Base-by-base conservation (phyloP, 768 basidiomycete species). In the Dacryopinax spathularia region DNA sequence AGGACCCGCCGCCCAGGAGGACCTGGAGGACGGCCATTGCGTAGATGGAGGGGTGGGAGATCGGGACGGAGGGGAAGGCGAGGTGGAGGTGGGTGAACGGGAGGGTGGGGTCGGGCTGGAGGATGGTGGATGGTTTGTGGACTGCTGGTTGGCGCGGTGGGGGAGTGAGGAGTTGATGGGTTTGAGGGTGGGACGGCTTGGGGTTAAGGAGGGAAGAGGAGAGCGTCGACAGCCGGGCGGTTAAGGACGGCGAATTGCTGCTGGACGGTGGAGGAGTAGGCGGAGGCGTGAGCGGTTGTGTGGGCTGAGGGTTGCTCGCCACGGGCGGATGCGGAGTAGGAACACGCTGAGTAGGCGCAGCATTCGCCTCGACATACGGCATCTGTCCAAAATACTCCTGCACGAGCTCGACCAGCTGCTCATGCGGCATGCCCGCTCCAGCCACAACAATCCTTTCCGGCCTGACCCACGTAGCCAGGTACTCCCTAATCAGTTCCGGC, bases 401-500 rank as follows among this genome's bases (percentile, higher is more conserved):
- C 0, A 84, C 82, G 60, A 96, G 78, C 66, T 91, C 87, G 25
- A 97, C 90, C 20, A 99, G 81, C 66, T 91, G 81, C 67, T 89
- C 84, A 70, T 98, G 96, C 10, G 79, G 82, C 82, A 99, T 87
- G 10, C 96, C 96, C 0, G 91, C 88, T 12, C 91, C 94, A 4
- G 95, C 92, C 63, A 98, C 80, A 37, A 98, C 94, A 83, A 99
- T 96, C 62, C 90, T 78, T 71, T 97, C 95, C 0, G 96, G 95
- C 60, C 83, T 78, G 73, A 91, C 97, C 93, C 92, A 96, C 37
- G 85, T 82, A 62, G 77, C 76, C 78, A 88, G 84, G 65, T 79
- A 87, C 4, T 78, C 75, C 60, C 81, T 79, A 64, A 98, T 78
- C 25, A 82, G 75, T 41, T 79, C 73, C 31, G 79, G 77, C 65